Conservation (phyloP, 169 alveolate genomes). For the Cryptosporidium viatorum region DNA sequence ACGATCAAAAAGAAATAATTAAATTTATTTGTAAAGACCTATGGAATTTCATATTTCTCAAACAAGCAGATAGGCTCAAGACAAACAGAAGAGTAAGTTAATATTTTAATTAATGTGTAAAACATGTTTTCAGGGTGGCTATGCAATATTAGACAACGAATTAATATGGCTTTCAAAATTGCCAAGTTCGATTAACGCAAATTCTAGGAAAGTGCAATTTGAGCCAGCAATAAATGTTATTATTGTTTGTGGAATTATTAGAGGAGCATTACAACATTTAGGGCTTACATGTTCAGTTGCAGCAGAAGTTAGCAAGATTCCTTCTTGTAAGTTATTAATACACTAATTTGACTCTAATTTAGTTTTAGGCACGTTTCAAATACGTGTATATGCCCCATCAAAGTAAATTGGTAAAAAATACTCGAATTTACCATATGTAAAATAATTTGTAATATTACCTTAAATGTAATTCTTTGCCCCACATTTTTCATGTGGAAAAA, state of each 20-base stretch:
- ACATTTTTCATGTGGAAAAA: constrained; percentile 52
- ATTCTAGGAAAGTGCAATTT: constrained; percentile 28
- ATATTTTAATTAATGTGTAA: neutral
- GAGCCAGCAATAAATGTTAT: constrained; percentile 77
- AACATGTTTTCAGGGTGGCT: constrained; percentile 75
- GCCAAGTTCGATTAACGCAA: constrained; percentile 26
- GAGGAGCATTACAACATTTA: constrained; percentile 79
- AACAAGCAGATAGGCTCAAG: constrained; percentile 82
- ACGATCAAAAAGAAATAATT: constrained; percentile 78
- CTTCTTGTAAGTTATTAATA: constrained; percentile 74
- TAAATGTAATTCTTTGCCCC: constrained; percentile 24
- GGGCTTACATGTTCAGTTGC: constrained; percentile 81
- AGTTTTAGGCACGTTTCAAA: constrained; percentile 66
- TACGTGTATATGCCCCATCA: constrained; percentile 73
- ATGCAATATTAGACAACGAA: constrained; percentile 77
- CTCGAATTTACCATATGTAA: neutral
- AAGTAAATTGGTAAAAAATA: neutral
- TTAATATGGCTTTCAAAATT: constrained; percentile 77
- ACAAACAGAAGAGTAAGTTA: constrained; percentile 77
- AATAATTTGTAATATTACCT: neutral
- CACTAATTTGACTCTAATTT: neutral
- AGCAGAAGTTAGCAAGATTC: constrained; percentile 77
- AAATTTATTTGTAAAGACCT: constrained; percentile 80
- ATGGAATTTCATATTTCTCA: constrained; percentile 78
- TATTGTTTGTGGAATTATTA: constrained; percentile 78